Evolutionary conservation across 768 basidiomycete species (phyloP).

Genomic region (Termitomyces sp.): DNA sequence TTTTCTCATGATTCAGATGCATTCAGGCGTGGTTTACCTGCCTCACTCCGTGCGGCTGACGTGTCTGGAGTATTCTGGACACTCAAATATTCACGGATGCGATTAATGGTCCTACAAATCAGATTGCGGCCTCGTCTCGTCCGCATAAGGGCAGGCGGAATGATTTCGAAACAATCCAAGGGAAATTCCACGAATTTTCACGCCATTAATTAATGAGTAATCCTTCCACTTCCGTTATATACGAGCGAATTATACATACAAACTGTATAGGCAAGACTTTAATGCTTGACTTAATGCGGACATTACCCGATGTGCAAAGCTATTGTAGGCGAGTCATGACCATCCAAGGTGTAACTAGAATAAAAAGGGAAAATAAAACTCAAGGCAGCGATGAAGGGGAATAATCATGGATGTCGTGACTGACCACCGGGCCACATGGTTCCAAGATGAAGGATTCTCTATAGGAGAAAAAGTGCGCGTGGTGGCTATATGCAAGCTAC

Average conservation of each 20-base stretch:
- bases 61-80: neutral
- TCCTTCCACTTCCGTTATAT: neutral
- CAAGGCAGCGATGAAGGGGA: neutral
- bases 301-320: constrained; percentile 3
- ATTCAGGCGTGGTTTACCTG: neutral
- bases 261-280: neutral
- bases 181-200: neutral
- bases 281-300: constrained; percentile 2
- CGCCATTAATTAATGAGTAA: neutral
- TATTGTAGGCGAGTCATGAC: constrained; percentile 6
- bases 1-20: neutral
- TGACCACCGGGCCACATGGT: neutral
- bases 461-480: neutral
- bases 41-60: neutral
- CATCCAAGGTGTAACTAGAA: constrained; percentile 8
- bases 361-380: neutral
- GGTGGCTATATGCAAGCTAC: neutral
- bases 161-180: neutral
- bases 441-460: neutral
- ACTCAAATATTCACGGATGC: too few relatives aligned
- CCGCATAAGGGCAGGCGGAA: neutral
- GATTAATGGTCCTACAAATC: too few relatives aligned
- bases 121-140: too few relatives aligned
- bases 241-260: neutral
- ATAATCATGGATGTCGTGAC: neutral